Evolutionary conservation across 306 rosid genomes (phyloP).

Genomic region (Boehmeria nivea): DNA sequence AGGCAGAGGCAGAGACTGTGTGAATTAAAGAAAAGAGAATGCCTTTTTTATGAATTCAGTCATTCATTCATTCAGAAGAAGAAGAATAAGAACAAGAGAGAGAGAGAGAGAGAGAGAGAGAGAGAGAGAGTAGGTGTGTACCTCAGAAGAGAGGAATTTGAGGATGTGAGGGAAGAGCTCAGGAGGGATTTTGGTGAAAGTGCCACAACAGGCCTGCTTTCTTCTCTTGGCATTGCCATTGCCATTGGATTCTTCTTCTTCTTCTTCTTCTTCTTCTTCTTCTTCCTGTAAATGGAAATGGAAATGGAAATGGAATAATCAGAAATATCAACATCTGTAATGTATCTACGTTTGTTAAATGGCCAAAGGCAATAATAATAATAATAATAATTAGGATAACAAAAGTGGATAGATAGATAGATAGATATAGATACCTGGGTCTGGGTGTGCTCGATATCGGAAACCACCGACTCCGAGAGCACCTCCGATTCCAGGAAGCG

Average conservation of each 20-base stretch:
- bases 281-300: too few species aligned
- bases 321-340: too few species aligned
- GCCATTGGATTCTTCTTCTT: constrained; percentile 37
- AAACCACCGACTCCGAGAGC: constrained; percentile 63
- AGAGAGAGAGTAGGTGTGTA: constrained; percentile 9
- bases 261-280: constrained; percentile 27
- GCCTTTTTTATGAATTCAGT: not conserved
- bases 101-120: not conserved
- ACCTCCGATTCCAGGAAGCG: constrained; percentile 78
- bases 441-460: too few species aligned
- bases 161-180: constrained; percentile 80
- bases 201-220: constrained; percentile 25
- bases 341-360: too few species aligned
- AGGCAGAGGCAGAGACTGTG: not conserved
- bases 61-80: too few species aligned
- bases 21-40: not conserved
- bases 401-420: too few species aligned
- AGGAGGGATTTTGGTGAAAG: constrained; percentile 65
- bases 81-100: not conserved
- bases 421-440: too few species aligned
- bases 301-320: too few species aligned
- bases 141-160: constrained; percentile 90
- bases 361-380: too few species aligned
- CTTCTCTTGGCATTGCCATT: not conserved
- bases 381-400: too few species aligned